These are phyloP conservation scores for Sporothrix sp. DNA, from an alignment of 2,329 filamentous ascomycete species.

Conservation along the genomic window DNA sequence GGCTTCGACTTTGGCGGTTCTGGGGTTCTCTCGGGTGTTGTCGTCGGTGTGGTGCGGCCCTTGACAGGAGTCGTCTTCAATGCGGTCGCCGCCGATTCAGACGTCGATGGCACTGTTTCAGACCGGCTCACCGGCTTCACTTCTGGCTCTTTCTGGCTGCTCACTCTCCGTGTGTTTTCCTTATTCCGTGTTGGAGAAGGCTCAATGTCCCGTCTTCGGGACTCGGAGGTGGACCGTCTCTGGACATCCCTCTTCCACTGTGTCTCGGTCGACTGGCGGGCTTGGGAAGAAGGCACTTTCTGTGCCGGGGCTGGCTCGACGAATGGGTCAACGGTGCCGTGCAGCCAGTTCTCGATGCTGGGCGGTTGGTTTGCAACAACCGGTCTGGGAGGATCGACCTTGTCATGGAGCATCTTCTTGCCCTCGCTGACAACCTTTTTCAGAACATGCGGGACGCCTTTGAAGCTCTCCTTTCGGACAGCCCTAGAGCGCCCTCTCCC, in stretches of 20 bases:
- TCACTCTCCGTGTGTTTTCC: background rate
- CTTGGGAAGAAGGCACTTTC: conserved; percentile 20
- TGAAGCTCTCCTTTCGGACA: conserved; percentile 48
- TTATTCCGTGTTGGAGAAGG: background rate
- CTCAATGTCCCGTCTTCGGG: conserved; percentile 13
- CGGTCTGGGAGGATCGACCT: conserved; percentile 45
- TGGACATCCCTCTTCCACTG: conserved; percentile 24
- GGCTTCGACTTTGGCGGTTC: conserved; percentile 24
- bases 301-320: conserved; percentile 31
- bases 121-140: background rate
- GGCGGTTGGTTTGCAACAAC: conserved; percentile 46
- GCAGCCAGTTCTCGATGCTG: conserved; percentile 57
- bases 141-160: conserved; percentile 7
- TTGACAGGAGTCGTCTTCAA: background rate
- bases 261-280: conserved; percentile 27
- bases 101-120: conserved; percentile 10
- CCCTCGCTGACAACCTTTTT: conserved; percentile 56
- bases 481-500: conserved; percentile 36
- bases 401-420: conserved; percentile 55
- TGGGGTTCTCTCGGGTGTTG: conserved; percentile 7
- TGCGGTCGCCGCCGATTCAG: background rate
- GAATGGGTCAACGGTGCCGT: conserved; percentile 53
- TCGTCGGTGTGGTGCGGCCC: background rate
- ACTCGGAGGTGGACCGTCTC: conserved; percentile 8
- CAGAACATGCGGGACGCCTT: conserved; percentile 50